Evolutionary conservation across 1,139 yeast genomes (phyloP).

Genomic region (Lodderomyces margitis): DNA sequence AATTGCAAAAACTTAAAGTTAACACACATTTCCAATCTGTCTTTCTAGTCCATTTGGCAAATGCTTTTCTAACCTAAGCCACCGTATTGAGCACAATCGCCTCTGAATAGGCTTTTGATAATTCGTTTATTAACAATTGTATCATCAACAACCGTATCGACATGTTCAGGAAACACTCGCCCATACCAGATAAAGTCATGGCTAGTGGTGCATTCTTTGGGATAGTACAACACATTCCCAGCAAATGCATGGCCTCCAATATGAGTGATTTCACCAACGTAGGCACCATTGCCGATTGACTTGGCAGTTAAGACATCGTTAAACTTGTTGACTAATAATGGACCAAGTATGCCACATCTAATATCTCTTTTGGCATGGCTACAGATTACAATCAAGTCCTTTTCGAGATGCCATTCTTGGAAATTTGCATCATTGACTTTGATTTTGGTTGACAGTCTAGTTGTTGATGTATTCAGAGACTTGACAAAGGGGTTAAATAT

Average conservation of each 20-base stretch:
- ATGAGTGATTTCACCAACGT: conserved; percentile 63
- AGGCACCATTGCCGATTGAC: conserved; percentile 22
- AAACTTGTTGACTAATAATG: conserved; percentile 53
- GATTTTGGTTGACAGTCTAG: not conserved
- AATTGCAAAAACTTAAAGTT: too few relatives aligned
- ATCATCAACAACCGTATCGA: conserved; percentile 62
- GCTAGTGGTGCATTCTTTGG: conserved; percentile 24
- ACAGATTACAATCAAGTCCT: conserved; percentile 51
- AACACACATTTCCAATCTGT: too few relatives aligned
- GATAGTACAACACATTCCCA: conserved; percentile 64
- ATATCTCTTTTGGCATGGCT: conserved; percentile 65
- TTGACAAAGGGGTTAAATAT: conserved; percentile 35
- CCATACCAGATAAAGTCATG: conserved; percentile 69
- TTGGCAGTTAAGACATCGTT: conserved; percentile 34
- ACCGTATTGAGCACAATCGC: conserved; percentile 19
- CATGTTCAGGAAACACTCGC: conserved; percentile 58
- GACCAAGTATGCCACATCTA: conserved; percentile 67
- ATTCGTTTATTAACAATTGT: conserved; percentile 48
- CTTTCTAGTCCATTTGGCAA: too few relatives aligned
- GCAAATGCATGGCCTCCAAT: conserved; percentile 81
- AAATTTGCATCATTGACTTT: conserved; percentile 13
- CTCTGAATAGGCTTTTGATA: conserved; percentile 56
- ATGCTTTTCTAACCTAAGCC: not conserved
- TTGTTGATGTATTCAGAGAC: not conserved
- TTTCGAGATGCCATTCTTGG: conserved; percentile 19